These are phyloP conservation scores for Lipomyces orientalis DNA, from an alignment of 805 yeast species.

Conservation along the genomic window DNA sequence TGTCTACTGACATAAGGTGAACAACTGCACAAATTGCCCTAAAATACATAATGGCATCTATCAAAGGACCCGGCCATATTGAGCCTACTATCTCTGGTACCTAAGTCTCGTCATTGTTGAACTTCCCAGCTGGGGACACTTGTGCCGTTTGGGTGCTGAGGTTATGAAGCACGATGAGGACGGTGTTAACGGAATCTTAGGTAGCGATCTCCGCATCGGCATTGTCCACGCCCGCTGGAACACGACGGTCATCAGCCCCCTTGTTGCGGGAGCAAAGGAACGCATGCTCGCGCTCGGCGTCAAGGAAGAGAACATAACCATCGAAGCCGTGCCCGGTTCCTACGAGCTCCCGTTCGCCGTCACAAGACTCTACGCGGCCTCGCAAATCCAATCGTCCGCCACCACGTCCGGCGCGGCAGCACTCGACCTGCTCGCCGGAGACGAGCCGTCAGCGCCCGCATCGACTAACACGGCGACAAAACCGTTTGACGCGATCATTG, in stretches of 20 bases:
- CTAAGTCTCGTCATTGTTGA: background rate
- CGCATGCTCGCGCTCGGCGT: constrained; percentile 72
- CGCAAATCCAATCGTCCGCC: constrained; percentile 25
- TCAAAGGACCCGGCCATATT: constrained; percentile 25
- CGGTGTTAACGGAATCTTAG: constrained; percentile 13
- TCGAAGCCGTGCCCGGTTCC: constrained; percentile 93
- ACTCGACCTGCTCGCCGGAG: constrained; percentile 32
- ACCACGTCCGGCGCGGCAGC: constrained; percentile 22
- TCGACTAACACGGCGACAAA: constrained; percentile 13
- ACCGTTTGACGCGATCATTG: constrained; percentile 79
- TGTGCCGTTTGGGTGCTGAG: background rate
- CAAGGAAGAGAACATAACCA: constrained; percentile 69
- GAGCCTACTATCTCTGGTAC: constrained; percentile 19
- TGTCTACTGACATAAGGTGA: background rate
- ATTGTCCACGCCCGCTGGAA: constrained; percentile 98
- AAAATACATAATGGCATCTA: constrained; percentile 14
- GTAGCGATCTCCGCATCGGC: constrained; percentile 64
- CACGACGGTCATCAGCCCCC: constrained; percentile 69
- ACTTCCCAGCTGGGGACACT: background rate
- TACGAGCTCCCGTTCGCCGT: constrained; percentile 91
- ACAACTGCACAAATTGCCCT: background rate
- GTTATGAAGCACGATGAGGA: background rate
- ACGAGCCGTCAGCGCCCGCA: constrained; percentile 20
- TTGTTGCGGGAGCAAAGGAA: constrained; percentile 76
- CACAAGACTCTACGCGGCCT: constrained; percentile 40